phyloP scores from a whole-genome alignment of 148 eudicot genomes.

The Rhododendron williamsianum region DNA sequence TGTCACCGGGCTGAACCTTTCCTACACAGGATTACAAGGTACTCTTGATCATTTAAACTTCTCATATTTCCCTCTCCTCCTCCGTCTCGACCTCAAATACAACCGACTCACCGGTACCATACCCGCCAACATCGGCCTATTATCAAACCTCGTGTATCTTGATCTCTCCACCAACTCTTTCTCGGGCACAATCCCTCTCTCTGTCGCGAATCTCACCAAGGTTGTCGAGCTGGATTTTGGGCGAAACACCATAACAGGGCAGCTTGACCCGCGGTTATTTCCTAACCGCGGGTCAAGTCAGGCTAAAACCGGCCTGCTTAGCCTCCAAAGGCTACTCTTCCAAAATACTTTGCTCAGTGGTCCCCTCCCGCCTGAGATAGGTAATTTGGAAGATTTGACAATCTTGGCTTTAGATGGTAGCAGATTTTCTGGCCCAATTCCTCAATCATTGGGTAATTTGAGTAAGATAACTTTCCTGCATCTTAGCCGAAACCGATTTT shows the following conservation, averaged over 20 bases:
- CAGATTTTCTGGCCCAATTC: neutral
- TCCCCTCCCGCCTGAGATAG: neutral
- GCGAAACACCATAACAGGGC: neutral
- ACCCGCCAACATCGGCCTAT: neutral
- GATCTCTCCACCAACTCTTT: constrained; percentile 6
- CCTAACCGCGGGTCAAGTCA: neutral
- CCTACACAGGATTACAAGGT: constrained; percentile 1
- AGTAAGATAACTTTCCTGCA: neutral
- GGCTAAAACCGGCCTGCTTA: neutral
- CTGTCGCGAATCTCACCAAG: neutral
- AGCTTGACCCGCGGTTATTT: constrained; percentile 3
- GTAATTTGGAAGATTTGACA: neutral
- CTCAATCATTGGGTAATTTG: constrained; percentile 6
- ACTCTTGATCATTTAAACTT: neutral
- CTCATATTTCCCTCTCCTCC: neutral
- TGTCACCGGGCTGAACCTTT: neutral
- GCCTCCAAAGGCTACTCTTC: neutral
- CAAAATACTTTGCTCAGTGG: neutral
- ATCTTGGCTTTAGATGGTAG: neutral
- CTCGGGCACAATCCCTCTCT: neutral
- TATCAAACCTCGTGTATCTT: neutral
- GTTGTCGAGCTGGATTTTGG: neutral
- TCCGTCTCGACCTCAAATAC: neutral
- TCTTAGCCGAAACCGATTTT: neutral
- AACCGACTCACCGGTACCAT: neutral